Evolutionary conservation across 257 asterid genomes (phyloP).

Genomic region (Jaltomata sinuosa): DNA sequence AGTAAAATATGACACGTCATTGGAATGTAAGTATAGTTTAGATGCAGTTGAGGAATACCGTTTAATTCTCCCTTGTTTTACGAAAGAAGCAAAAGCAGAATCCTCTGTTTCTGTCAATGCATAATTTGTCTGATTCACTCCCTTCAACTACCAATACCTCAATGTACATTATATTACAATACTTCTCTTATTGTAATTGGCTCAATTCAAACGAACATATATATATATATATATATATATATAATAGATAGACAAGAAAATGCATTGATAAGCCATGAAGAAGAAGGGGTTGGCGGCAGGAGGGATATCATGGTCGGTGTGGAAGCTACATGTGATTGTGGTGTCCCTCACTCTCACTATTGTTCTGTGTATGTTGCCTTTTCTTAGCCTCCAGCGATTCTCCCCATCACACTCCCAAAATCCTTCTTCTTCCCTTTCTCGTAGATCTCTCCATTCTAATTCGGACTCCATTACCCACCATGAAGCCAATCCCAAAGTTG

Average conservation of each 20-base stretch:
- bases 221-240: not conserved
- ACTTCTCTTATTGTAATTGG: not conserved
- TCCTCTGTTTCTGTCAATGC: not conserved
- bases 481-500: slow-evolving; percentile 55
- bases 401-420: slow-evolving; percentile 16
- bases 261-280: not conserved
- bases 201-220: not conserved
- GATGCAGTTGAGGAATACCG: not conserved
- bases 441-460: slow-evolving; percentile 20
- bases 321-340: slow-evolving; percentile 46
- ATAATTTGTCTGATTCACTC: not conserved
- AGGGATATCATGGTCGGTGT: slow-evolving; percentile 32
- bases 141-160: not conserved
- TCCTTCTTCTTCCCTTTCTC: slow-evolving; percentile 12
- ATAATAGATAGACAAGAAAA: not conserved
- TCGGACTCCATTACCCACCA: not conserved
- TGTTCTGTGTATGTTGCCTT: slow-evolving; percentile 34
- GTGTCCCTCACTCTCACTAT: slow-evolving; percentile 25
- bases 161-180: not conserved
- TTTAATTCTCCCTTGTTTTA: not conserved
- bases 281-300: not conserved
- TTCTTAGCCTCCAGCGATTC: slow-evolving; percentile 51
- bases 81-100: not conserved
- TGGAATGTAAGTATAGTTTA: not conserved
- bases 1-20: not conserved